These are phyloP conservation scores for Jacaranda copaia DNA, from an alignment of 257 asterid species.

Conservation along the genomic window DNA sequence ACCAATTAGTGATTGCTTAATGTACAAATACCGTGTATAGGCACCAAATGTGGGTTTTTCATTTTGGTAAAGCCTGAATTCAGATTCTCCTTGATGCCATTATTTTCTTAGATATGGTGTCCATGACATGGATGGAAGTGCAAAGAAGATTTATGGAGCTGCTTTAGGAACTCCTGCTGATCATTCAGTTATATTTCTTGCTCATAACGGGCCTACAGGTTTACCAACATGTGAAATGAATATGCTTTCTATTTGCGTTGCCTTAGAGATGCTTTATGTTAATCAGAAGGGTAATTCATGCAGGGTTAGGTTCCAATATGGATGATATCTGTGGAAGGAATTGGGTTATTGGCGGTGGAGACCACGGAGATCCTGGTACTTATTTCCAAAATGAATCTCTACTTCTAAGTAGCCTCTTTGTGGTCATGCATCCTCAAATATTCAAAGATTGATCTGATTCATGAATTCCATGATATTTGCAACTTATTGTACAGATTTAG, in stretches of 20 bases:
- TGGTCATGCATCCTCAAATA: background rate
- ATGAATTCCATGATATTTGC: background rate
- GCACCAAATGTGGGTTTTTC: background rate
- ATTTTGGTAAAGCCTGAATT: conserved; percentile 23
- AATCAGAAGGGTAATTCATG: conserved; percentile 27
- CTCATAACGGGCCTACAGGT: conserved; percentile 98
- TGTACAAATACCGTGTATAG: background rate
- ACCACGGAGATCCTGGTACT: conserved; percentile 95
- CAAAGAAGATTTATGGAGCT: conserved; percentile 67
- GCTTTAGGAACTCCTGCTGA: conserved; percentile 73
- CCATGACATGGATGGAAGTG: conserved; percentile 72
- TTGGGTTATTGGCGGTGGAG: conserved; percentile 82
- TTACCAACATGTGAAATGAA: conserved; percentile 26
- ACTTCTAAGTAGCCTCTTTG: conserved; percentile 4
- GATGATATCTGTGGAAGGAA: conserved; percentile 92
- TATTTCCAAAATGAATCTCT: conserved; percentile 9
- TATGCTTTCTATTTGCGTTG: conserved; percentile 1
- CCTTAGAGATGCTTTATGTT: conserved; percentile 30
- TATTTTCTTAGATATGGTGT: conserved; percentile 66
- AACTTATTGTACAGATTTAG: conserved; percentile 70
- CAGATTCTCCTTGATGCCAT: conserved; percentile 23
- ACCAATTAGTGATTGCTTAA: background rate
- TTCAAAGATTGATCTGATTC: background rate
- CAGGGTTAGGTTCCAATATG: conserved; percentile 78
- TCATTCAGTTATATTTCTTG: conserved; percentile 81